Evolutionary conservation across 2,329 filamentous ascomycete genomes (phyloP).

Genomic region (Diaporthe sp.): DNA sequence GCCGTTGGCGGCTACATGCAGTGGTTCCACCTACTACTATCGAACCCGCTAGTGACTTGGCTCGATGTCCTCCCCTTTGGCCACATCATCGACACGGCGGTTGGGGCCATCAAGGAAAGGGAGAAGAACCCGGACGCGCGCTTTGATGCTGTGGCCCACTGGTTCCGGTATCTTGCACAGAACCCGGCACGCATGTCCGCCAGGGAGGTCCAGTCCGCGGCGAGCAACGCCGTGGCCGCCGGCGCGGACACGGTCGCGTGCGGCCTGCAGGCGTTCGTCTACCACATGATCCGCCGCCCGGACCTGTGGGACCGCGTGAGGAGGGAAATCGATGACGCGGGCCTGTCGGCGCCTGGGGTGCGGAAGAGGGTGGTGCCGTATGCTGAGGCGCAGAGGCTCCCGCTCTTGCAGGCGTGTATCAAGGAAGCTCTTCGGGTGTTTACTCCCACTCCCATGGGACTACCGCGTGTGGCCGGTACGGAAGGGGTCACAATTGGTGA

Average conservation of each 20-base stretch:
- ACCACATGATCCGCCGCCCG: slow-evolving; percentile 45
- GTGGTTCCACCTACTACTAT: slow-evolving; percentile 44
- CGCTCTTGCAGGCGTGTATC: slow-evolving; percentile 52
- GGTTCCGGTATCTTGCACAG: slow-evolving; percentile 43
- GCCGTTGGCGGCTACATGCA: slow-evolving; percentile 43
- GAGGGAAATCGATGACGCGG: slow-evolving; percentile 44
- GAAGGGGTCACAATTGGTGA: slow-evolving; percentile 48
- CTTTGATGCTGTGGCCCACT: slow-evolving; percentile 46
- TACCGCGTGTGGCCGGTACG: slow-evolving; percentile 47
- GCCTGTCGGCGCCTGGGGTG: not conserved
- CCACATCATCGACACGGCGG: slow-evolving; percentile 44
- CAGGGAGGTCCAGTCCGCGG: slow-evolving; percentile 43
- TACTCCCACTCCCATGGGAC: slow-evolving; percentile 46
- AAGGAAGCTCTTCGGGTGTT: slow-evolving; percentile 51
- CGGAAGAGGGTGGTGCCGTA: slow-evolving; percentile 42
- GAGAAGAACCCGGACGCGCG: slow-evolving; percentile 41
- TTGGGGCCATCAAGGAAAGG: slow-evolving; percentile 41
- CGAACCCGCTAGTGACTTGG: slow-evolving; percentile 47
- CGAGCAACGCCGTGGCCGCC: slow-evolving; percentile 42
- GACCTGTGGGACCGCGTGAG: slow-evolving; percentile 40
- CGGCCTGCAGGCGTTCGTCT: slow-evolving; percentile 46
- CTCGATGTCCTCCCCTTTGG: slow-evolving; percentile 45
- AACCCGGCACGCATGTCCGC: slow-evolving; percentile 43
- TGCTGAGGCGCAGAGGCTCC: slow-evolving; percentile 48
- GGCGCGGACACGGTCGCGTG: slow-evolving; percentile 45